These are phyloP conservation scores for Helminthosporium solani DNA, from an alignment of 2,329 filamentous ascomycete genomes.

Conservation along the genomic window DNA sequence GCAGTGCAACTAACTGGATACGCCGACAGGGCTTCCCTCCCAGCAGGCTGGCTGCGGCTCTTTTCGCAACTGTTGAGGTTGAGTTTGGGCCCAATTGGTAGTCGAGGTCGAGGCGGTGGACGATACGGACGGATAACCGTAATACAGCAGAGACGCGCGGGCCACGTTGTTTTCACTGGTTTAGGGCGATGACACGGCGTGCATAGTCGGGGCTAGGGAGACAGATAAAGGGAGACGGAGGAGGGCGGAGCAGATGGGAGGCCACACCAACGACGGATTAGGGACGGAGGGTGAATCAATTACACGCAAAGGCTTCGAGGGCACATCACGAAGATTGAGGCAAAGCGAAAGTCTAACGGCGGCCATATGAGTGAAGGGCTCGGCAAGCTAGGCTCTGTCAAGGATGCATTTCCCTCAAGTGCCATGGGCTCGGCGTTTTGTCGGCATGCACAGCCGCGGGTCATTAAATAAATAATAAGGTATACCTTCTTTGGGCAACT, in stretches of 20 bases:
- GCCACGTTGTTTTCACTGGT: conserved; percentile 20
- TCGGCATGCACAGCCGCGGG: conserved; percentile 12
- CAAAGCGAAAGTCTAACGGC: conserved; percentile 10
- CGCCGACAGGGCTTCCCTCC: conserved; percentile 17
- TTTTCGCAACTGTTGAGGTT: conserved; percentile 23
- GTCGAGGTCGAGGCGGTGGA: conserved; percentile 29
- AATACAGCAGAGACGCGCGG: conserved; percentile 34
- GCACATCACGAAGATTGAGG: conserved; percentile 14
- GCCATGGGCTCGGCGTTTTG: conserved; percentile 15
- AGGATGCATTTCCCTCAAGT: conserved; percentile 11
- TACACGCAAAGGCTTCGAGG: conserved; percentile 6
- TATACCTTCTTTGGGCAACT: conserved; percentile 18
- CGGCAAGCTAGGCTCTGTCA: conserved; percentile 9
- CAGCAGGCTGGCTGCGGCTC: conserved; percentile 24
- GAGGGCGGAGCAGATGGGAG: no score
- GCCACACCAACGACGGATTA: conserved; percentile 3
- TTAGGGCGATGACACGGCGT: conserved; percentile 20
- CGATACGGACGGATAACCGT: conserved; percentile 37
- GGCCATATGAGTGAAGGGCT: conserved; percentile 7
- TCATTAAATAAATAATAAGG: no score
- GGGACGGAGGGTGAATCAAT: conserved; percentile 8
- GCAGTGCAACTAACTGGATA: conserved; percentile 22
- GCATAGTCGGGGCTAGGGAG: conserved; percentile 13
- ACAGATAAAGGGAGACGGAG: background rate
- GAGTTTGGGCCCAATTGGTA: conserved; percentile 31